A percentile compares a stretch with the other conserved stretches of the same genome.
phyloP scores from a whole-genome alignment of 176 grass and related monocot genomes.

The Bromus sterilis region DNA sequence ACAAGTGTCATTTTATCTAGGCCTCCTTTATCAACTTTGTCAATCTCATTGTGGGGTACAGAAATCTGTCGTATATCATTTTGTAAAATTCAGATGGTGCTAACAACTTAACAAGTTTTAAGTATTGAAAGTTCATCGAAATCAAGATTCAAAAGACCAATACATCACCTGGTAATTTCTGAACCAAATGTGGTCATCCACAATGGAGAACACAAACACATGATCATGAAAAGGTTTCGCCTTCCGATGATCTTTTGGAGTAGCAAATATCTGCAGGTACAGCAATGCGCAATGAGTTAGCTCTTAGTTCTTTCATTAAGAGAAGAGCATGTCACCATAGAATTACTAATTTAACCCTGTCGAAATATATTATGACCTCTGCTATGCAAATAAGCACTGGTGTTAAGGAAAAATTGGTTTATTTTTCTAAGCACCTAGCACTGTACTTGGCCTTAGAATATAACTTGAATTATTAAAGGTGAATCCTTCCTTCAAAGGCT shows the following conservation, averaged over 20 bases:
- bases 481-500: background rate
- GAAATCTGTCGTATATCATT: conserved; percentile 49
- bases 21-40: conserved; percentile 91
- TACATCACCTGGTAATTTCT: conserved; percentile 83
- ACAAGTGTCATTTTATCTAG: conserved; percentile 92
- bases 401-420: too few relatives aligned
- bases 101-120: background rate
- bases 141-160: conserved; percentile 1
- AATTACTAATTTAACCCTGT: background rate
- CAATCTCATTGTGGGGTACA: conserved; percentile 84
- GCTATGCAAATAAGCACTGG: background rate
- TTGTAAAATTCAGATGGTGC: background rate
- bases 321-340: background rate
- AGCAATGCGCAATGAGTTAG: background rate
- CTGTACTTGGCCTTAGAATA: background rate
- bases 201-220: conserved; percentile 81
- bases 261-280: conserved; percentile 63
- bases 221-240: conserved; percentile 92
- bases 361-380: background rate
- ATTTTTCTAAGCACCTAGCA: too few relatives aligned
- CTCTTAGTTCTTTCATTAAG: background rate
- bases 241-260: conserved; percentile 83
- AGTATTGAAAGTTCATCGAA: background rate
- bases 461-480: background rate
- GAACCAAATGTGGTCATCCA: conserved; percentile 97